Evolutionary conservation across 2,329 filamentous ascomycete genomes (phyloP).

Genomic region (Colletotrichum tamarilloi): DNA sequence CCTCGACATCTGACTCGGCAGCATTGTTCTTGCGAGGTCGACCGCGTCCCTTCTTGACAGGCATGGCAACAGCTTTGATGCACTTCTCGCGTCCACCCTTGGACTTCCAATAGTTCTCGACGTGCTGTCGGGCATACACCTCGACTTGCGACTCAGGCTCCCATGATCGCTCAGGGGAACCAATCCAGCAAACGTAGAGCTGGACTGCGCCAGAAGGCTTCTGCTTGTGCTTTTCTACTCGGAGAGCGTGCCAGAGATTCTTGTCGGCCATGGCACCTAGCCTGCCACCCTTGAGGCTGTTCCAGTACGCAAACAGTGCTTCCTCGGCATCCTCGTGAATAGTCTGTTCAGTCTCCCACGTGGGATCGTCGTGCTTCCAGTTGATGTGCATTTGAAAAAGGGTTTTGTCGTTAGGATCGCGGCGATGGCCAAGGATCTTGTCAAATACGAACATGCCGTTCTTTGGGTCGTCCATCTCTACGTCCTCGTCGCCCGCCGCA

Average conservation of each 20-base stretch:
- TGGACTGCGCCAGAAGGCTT: constrained; percentile 19
- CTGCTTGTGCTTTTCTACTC: constrained; percentile 33
- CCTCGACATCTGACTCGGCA: background rate
- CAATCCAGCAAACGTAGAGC: constrained; percentile 28
- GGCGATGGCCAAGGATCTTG: constrained; percentile 27
- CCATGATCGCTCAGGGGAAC: constrained; percentile 33
- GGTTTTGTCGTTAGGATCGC: constrained; percentile 28
- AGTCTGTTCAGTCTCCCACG: constrained; percentile 48
- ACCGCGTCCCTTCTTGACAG: constrained; percentile 17
- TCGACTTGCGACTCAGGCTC: constrained; percentile 32
- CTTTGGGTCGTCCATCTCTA: constrained; percentile 9
- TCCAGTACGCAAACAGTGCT: constrained; percentile 40
- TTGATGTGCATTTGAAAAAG: constrained; percentile 45
- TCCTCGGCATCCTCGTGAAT: constrained; percentile 48
- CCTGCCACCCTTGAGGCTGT: constrained; percentile 34
- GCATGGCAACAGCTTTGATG: constrained; percentile 30
- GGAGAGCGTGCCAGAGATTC: constrained; percentile 36
- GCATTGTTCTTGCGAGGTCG: constrained; percentile 19
- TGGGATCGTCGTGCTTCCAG: constrained; percentile 43
- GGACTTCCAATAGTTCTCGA: constrained; percentile 45
- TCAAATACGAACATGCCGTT: constrained; percentile 25
- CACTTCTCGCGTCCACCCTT: constrained; percentile 42
- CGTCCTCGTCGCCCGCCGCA: constrained; percentile 2
- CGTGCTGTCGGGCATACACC: constrained; percentile 15
- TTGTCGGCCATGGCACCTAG: constrained; percentile 28